A percentile compares a stretch with the other conserved stretches of the same genome.
These are phyloP conservation scores for Singerocomus inundabilis DNA, from an alignment of 1,284 basidiomycete species.

Conservation along the genomic window DNA sequence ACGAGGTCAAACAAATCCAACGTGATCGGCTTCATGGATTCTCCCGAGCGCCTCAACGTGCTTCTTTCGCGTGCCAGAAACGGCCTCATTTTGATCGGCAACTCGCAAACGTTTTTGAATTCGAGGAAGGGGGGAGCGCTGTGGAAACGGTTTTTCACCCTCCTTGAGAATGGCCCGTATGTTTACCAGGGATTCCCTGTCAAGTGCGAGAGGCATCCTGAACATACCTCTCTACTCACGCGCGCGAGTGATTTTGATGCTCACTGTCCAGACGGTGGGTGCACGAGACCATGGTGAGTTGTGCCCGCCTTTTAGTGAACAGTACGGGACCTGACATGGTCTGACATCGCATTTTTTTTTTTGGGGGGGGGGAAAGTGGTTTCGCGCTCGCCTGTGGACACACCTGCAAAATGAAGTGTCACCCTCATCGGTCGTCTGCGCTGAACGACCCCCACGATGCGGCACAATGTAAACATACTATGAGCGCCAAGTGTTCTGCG, in stretches of 20 bases:
- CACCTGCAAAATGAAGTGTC: slow-evolving; percentile 51
- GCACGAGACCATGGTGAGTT: slow-evolving; percentile 51
- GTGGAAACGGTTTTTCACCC: slow-evolving; percentile 48
- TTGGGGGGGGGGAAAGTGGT: slow-evolving; percentile 2
- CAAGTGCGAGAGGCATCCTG: slow-evolving; percentile 52
- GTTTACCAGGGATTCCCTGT: slow-evolving; percentile 59
- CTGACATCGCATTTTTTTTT: neutral
- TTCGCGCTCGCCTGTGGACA: slow-evolving; percentile 41
- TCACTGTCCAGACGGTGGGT: slow-evolving; percentile 62
- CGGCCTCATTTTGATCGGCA: slow-evolving; percentile 63
- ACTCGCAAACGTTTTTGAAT: slow-evolving; percentile 52
- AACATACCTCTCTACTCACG: slow-evolving; percentile 37
- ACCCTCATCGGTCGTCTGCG: slow-evolving; percentile 26
- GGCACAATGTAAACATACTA: slow-evolving; percentile 26
- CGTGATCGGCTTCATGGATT: slow-evolving; percentile 65
- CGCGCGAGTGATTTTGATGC: slow-evolving; percentile 47
- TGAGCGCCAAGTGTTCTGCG: slow-evolving; percentile 2
- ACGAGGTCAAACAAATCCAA: slow-evolving; percentile 52
- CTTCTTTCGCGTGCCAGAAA: slow-evolving; percentile 62
- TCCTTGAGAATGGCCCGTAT: slow-evolving; percentile 43
- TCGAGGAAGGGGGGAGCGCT: slow-evolving; percentile 51
- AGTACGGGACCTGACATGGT: neutral
- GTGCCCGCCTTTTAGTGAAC: no score
- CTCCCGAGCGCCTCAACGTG: slow-evolving; percentile 64
- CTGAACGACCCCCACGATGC: slow-evolving; percentile 34